These are phyloP conservation scores for Penicillium vulpinum DNA, from an alignment of 2,329 filamentous ascomycete genomes.

Conservation along the genomic window DNA sequence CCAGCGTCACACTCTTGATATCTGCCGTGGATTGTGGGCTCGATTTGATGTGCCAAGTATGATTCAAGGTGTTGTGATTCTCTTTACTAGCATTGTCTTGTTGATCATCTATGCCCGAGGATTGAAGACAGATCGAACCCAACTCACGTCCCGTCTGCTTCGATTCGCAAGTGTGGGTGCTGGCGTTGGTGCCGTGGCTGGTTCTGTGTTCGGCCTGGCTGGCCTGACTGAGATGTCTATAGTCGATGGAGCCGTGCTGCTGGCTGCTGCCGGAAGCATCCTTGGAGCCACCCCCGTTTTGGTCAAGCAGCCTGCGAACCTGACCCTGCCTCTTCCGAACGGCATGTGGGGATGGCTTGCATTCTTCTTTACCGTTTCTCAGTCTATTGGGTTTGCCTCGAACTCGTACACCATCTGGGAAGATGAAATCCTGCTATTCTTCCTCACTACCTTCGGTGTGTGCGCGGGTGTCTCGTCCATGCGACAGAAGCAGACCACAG, in stretches of 20 bases:
- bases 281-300: slow-evolving; percentile 44
- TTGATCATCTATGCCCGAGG: slow-evolving; percentile 72
- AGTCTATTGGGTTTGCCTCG: slow-evolving; percentile 91
- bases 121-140: slow-evolving; percentile 54
- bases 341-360: slow-evolving; percentile 88
- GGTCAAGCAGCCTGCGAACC: slow-evolving; percentile 38
- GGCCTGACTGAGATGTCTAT: slow-evolving; percentile 31
- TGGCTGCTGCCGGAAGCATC: slow-evolving; percentile 49
- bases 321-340: slow-evolving; percentile 63
- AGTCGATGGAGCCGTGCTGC: slow-evolving; percentile 39
- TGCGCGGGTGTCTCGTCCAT: slow-evolving; percentile 73
- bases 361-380: slow-evolving; percentile 75
- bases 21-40: slow-evolving; percentile 87
- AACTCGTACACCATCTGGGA: slow-evolving; percentile 99
- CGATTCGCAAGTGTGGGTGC: slow-evolving; percentile 53
- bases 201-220: slow-evolving; percentile 23
- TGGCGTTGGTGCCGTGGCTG: slow-evolving; percentile 42
- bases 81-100: slow-evolving; percentile 66
- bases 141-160: slow-evolving; percentile 56
- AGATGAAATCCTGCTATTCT: slow-evolving; percentile 89
- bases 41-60: slow-evolving; percentile 87
- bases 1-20: slow-evolving; percentile 72
- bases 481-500: slow-evolving; percentile 64
- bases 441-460: slow-evolving; percentile 82
- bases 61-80: slow-evolving; percentile 72